A percentile compares a stretch with the other conserved stretches of the same genome.
phyloP scores from a whole-genome alignment of 805 yeast species.

The Ogataea chonburiensis region DNA sequence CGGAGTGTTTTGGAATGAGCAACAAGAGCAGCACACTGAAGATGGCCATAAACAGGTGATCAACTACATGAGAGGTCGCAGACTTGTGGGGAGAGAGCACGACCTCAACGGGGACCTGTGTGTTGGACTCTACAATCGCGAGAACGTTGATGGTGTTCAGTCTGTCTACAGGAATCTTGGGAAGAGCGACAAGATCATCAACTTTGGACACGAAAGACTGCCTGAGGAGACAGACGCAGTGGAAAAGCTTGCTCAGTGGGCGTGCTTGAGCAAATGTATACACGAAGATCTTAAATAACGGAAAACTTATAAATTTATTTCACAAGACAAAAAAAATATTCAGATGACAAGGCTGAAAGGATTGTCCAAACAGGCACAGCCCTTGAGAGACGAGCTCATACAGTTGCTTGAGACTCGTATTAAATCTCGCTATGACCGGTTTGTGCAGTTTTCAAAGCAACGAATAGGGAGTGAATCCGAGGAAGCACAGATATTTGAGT shows the following conservation, averaged over 20 bases:
- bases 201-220: constrained; percentile 24
- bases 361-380: too few relatives aligned
- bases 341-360: too few relatives aligned
- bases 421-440: neutral
- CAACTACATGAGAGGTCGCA: constrained; percentile 25
- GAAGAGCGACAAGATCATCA: constrained; percentile 13
- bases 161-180: constrained; percentile 12
- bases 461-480: neutral
- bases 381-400: too few relatives aligned
- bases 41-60: constrained; percentile 7
- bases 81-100: constrained; percentile 20
- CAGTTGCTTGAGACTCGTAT: too few relatives aligned
- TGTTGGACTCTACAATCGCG: constrained; percentile 7
- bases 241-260: constrained; percentile 25
- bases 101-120: constrained; percentile 1
- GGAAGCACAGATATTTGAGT: neutral
- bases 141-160: constrained; percentile 6
- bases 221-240: constrained; percentile 21
- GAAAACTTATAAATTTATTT: too few relatives aligned
- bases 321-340: too few relatives aligned
- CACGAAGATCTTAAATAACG: constrained; percentile 11
- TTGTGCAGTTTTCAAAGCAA: neutral
- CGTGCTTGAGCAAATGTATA: constrained; percentile 18
- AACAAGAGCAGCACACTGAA: constrained; percentile 1
- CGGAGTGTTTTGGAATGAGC: constrained; percentile 13